Conservation (phyloP, 2,329 filamentous ascomycete species). For the Monosporascus cannonballus region DNA sequence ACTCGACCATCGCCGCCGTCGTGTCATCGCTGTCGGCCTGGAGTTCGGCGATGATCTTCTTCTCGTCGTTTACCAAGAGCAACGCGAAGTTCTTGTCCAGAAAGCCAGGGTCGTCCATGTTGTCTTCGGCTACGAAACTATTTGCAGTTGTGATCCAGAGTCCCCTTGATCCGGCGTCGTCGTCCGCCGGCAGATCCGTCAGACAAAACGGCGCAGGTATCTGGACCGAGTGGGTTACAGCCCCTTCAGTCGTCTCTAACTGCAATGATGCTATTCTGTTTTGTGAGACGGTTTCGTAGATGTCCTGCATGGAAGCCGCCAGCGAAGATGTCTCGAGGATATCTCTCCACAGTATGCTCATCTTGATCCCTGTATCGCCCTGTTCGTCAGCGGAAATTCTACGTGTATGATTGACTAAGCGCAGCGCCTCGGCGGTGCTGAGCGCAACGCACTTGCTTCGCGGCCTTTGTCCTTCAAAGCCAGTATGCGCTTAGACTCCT, state of each 20-base stretch:
- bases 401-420: too few species aligned
- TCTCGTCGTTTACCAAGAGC: slow-evolving; percentile 77
- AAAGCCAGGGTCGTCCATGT: slow-evolving; percentile 57
- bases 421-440: background rate
- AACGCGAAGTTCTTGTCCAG: slow-evolving; percentile 84
- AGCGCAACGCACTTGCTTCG: slow-evolving; percentile 41
- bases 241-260: slow-evolving; percentile 57
- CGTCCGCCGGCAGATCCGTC: slow-evolving; percentile 63
- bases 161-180: slow-evolving; percentile 64
- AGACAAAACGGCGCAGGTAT: slow-evolving; percentile 64
- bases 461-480: slow-evolving; percentile 75
- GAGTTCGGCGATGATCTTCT: slow-evolving; percentile 65
- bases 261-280: slow-evolving; percentile 83
- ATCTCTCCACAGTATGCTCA: slow-evolving; percentile 63
- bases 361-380: slow-evolving; percentile 41
- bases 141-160: slow-evolving; percentile 87
- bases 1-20: slow-evolving; percentile 72
- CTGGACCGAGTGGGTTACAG: slow-evolving; percentile 57
- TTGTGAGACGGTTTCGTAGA: slow-evolving; percentile 74
- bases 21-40: slow-evolving; percentile 71
- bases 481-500: slow-evolving; percentile 79
- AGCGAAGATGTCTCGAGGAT: slow-evolving; percentile 69
- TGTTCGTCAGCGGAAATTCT: slow-evolving; percentile 9
- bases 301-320: slow-evolving; percentile 73
- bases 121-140: slow-evolving; percentile 63